Evolutionary conservation across 345 rosid genomes (phyloP), one percentile per base, ranked within the genome.

Genomic region (Eucalyptus sideroxylon): DNA sequence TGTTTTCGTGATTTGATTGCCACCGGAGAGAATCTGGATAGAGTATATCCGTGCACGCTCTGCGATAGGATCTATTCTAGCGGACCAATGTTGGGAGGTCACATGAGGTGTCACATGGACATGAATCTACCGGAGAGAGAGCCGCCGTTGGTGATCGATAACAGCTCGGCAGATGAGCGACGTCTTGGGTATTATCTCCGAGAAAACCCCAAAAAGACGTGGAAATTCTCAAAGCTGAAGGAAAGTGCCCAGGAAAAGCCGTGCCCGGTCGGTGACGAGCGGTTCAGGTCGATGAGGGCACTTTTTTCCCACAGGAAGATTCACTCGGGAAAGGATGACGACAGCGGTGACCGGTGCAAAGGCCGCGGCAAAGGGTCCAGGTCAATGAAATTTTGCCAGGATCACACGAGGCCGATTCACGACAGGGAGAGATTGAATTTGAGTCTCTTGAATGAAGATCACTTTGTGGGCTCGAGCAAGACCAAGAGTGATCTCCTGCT

Each of bases 181-280:
- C 59, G 19, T 65, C 55, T 65, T 83, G 72, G 92, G 86, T 94
- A 95, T 89, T 91, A 90, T 31, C 93, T 95, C 34, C 93, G 97
- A 91, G 94, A 95, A 87, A 93, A 95, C 80, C 98, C 97, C 45
- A 95, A 94, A 91, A 95, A 95, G 92, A 93, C 96, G 88, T 94
- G 92, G 92, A 94, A 92, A 91, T 93, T 91, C 87, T 92, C 93
- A 44, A 13, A 40, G 83, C 45, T 19, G 83, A 40, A 37, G 47
- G 47, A 77, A 77, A 37, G 24, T 37, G 45, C 83, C 47, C 83
- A 11, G 42, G 83, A 77, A 77, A 77, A 77, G 24, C 83, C 5
- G 9, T 93, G 96, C 88, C 82, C 80, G 55, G 85, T 86, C 24
- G 92, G 95, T 82, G 91, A 91, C 69, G 93, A 91, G 90, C 87